Evolutionary conservation across 441 rosid species (phyloP).

Genomic region (Sinapis alba): DNA sequence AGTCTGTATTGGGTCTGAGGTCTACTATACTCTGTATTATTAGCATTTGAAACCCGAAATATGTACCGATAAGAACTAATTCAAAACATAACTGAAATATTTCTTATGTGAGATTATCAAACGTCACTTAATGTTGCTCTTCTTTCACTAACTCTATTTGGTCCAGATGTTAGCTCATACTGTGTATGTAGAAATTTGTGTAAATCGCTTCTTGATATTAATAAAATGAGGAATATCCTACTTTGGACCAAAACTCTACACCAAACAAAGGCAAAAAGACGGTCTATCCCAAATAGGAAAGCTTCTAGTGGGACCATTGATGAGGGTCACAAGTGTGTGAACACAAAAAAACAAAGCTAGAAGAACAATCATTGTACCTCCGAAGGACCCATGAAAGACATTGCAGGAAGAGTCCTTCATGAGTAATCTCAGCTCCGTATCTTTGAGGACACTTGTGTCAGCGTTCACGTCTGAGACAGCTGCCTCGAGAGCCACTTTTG

Average conservation of each 20-base stretch:
- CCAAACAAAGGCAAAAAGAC: not conserved
- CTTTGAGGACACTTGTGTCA: conserved; percentile 56
- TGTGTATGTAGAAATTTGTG: not conserved
- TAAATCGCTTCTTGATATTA: not conserved
- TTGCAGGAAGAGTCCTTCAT: conserved; percentile 58
- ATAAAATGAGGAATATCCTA: not conserved
- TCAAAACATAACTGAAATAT: not conserved
- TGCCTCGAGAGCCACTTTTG: conserved; percentile 70
- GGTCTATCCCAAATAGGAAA: not conserved
- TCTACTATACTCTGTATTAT: not conserved
- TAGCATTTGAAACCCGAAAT: not conserved
- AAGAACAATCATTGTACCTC: conserved; percentile 48
- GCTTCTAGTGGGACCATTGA: not conserved
- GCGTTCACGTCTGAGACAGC: conserved; percentile 71
- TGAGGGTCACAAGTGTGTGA: conserved; percentile 15
- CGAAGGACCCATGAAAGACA: conserved; percentile 69
- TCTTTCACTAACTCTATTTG: not conserved
- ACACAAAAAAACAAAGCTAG: conserved; percentile 1
- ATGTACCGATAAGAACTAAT: conserved; percentile 1
- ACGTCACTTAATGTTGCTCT: not conserved
- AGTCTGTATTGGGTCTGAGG: not conserved
- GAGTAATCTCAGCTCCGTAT: conserved; percentile 51
- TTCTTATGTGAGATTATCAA: not conserved
- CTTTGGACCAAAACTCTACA: not conserved
- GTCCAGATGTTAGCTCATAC: not conserved